Base-by-base conservation (phyloP, 179 eudicot genomes). In the Spinacia oleracea region DNA sequence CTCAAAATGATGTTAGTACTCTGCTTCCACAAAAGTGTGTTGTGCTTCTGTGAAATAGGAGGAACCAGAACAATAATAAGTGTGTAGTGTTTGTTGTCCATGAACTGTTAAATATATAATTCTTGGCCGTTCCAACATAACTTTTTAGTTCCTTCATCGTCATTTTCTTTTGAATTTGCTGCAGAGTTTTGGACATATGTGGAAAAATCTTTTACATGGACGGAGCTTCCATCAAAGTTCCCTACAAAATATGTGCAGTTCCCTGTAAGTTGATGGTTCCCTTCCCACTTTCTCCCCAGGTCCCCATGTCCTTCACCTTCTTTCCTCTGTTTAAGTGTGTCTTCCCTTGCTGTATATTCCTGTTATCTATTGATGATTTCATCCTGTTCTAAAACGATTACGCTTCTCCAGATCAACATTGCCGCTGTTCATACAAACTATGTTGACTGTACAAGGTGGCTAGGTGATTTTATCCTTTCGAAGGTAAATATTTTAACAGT, bases 211-310 rank as follows among this genome's bases (percentile, higher is more conserved):
- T 96, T 94, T 82, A 91, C 96, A 62, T 96, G 99, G 99, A 92
- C 93, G 6, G 99, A 92, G 81, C 94, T 91, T 76, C 97, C 99
- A 64, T 96, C 99, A 63, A 94, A 94, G 77, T 96, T 96, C 77
- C 99, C 99, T 42, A 96, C 99, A 55, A 96, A 94, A 92, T 93
- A 92, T 80, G 98, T 96, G 65, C 99, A 96, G 76, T 96, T 96
- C 84, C 98, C 99, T 10, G 99, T 96, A 80, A 89, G 92, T 86
- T 11, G 21, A 34, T 42, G 7, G 16, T 31, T 68, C 32, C 51
- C 59, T 68, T 29, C 60, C 23, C 43, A 53, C 58, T 21, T 21
- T 18, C 1, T 53, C 23, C 7, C 58, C 6, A 53, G n/a, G 18
- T 38, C 6, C 31, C 43, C 23, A 14, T 70, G 21, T 53, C 35